Conservation (phyloP, 495 filamentous ascomycete species). For the Penicillium bovifimosum region DNA sequence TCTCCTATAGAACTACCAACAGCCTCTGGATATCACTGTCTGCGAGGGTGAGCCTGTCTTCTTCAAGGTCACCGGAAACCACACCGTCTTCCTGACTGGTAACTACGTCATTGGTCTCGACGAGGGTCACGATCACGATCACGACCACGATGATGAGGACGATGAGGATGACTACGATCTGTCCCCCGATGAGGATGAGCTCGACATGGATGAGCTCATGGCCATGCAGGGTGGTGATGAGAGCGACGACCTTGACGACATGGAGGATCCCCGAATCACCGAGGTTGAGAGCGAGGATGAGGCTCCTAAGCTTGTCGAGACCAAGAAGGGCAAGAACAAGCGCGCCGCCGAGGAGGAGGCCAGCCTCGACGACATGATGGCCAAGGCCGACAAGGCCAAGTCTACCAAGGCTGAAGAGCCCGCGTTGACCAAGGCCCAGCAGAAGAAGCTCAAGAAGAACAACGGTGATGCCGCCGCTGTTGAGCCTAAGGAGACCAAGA, state of each 20-base stretch:
- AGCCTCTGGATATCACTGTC: constrained; percentile 88
- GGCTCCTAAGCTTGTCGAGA: constrained; percentile 66
- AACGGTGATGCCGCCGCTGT: constrained; percentile 70
- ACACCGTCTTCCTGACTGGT: constrained; percentile 85
- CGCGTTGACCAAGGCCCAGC: constrained; percentile 87
- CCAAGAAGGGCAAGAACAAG: constrained; percentile 89
- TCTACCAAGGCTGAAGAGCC: constrained; percentile 53
- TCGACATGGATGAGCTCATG: constrained; percentile 45
- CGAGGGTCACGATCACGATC: constrained; percentile 40
- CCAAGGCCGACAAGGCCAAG: constrained; percentile 57
- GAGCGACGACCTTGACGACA: constrained; percentile 76
- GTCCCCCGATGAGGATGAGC: constrained; percentile 67
- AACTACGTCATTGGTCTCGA: constrained; percentile 76
- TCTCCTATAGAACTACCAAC: constrained; percentile 72
- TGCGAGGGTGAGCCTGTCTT: constrained; percentile 78
- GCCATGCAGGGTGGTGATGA: constrained; percentile 58
- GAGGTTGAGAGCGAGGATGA: constrained; percentile 85
- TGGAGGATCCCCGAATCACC: constrained; percentile 73
- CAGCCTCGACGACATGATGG: constrained; percentile 67
- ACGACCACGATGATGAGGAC: constrained; percentile 59
- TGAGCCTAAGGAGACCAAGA: constrained; percentile 41
- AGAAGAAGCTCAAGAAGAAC: constrained; percentile 99
- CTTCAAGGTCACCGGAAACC: constrained; percentile 87
- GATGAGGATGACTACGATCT: constrained; percentile 77
- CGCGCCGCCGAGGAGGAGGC: constrained; percentile 66